phyloP scores from a whole-genome alignment of 1,139 yeast genomes.

The Candida tropicalis region DNA sequence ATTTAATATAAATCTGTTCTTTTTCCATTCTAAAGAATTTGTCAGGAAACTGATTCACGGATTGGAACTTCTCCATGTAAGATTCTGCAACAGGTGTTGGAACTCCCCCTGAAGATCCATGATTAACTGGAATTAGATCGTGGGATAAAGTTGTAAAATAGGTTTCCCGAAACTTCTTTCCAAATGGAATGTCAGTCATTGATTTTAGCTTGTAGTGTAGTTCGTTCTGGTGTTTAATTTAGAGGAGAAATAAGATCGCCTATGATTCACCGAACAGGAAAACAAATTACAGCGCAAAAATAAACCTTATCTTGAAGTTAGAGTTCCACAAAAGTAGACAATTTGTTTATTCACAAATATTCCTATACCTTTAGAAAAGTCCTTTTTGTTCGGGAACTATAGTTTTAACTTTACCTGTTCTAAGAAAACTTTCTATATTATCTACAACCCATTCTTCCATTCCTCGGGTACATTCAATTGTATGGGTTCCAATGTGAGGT shows the following conservation, averaged over 20 bases:
- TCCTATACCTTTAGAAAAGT: neutral
- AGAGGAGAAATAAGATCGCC: no score
- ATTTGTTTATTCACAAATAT: no score
- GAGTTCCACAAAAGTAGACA: no score
- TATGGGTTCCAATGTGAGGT: constrained; percentile 86
- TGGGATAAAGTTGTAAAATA: neutral
- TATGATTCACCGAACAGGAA: no score
- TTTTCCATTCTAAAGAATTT: constrained; percentile 29
- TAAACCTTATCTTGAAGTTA: no score
- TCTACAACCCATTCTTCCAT: constrained; percentile 59
- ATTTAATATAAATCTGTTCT: constrained; percentile 25
- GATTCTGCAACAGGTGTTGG: constrained; percentile 1
- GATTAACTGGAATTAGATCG: neutral
- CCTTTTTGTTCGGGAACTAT: constrained; percentile 64
- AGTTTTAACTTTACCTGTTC: constrained; percentile 61
- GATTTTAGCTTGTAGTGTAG: no score
- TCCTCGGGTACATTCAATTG: constrained; percentile 55
- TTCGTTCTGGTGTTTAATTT: no score
- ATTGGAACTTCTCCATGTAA: neutral
- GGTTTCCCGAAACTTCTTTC: constrained; percentile 1
- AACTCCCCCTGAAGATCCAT: neutral
- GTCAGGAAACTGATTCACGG: constrained; percentile 31
- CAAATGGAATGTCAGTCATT: constrained; percentile 2
- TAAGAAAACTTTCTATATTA: constrained; percentile 43
- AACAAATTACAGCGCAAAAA: no score